A percentile compares a stretch with the other conserved stretches of the same genome.
phyloP scores from a whole-genome alignment of 495 filamentous ascomycete genomes.

The Zalerion maritima region DNA sequence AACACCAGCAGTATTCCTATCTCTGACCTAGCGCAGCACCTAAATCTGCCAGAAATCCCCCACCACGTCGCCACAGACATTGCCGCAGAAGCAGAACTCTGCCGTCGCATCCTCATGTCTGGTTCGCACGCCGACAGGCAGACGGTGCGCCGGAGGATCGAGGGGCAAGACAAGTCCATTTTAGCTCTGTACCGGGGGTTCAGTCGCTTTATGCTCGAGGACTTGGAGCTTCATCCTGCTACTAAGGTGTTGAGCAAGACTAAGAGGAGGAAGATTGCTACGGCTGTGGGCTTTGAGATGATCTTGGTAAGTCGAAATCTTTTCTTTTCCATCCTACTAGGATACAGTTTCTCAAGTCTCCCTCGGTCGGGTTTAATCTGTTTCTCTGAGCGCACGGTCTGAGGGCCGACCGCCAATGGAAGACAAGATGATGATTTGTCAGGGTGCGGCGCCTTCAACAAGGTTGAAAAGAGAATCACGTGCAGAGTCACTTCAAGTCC shows the following conservation, averaged over 20 bases:
- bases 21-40: constrained; percentile 3
- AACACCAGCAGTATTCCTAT: too few species aligned
- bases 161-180: constrained; percentile 16
- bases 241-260: constrained; percentile 12
- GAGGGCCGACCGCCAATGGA: too few species aligned
- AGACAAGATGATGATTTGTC: too few species aligned
- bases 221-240: constrained; percentile 19
- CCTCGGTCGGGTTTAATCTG: too few species aligned
- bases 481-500: too few species aligned
- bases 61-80: constrained; percentile 16
- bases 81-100: constrained; percentile 21
- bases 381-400: too few species aligned
- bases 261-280: constrained; percentile 20
- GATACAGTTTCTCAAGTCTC: too few species aligned
- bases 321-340: too few species aligned
- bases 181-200: constrained; percentile 31
- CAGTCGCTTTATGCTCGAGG: constrained; percentile 32
- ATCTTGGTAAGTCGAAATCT: too few species aligned
- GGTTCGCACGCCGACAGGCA: constrained; percentile 14
- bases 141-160: constrained; percentile 18
- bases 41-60: constrained; percentile 4
- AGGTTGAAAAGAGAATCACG: too few species aligned
- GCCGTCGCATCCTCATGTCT: constrained; percentile 21
- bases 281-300: constrained; percentile 22
- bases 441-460: too few species aligned